A percentile compares a stretch with the other conserved stretches of the same genome.
These are phyloP conservation scores for Psilocybe sp. DNA, from an alignment of 768 basidiomycete genomes.

Conservation along the genomic window DNA sequence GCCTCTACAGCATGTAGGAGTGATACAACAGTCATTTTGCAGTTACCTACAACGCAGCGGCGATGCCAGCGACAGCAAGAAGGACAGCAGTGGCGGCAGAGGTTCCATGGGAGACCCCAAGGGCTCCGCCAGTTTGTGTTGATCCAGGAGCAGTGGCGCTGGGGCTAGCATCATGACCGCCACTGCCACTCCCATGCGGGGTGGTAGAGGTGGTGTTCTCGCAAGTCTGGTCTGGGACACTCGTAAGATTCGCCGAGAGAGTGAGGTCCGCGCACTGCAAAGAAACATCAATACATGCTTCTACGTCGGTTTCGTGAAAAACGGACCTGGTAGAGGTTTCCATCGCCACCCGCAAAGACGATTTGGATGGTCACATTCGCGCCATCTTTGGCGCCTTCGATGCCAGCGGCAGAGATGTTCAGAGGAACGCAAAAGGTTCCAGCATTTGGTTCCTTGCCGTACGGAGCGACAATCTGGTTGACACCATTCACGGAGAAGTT, in stretches of 20 bases:
- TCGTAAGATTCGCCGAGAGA: slow-evolving; percentile 43
- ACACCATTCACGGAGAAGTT: slow-evolving; percentile 47
- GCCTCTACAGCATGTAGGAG: no score
- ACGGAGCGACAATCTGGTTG: slow-evolving; percentile 35
- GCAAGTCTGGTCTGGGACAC: slow-evolving; percentile 38
- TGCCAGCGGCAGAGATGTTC: slow-evolving; percentile 44
- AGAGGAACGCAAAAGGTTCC: slow-evolving; percentile 68
- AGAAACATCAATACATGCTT: slow-evolving; percentile 22
- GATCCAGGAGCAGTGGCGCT: slow-evolving; percentile 10
- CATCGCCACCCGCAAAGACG: slow-evolving; percentile 64
- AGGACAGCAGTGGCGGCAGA: slow-evolving; percentile 11
- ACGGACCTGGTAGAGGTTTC: slow-evolving; percentile 61
- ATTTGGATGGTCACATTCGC: slow-evolving; percentile 71
- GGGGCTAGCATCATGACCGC: no score
- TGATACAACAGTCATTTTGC: neutral
- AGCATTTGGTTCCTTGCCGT: slow-evolving; percentile 44
- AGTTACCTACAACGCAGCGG: slow-evolving; percentile 16
- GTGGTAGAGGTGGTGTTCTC: slow-evolving; percentile 26
- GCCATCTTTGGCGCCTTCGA: slow-evolving; percentile 50
- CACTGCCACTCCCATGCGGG: neutral
- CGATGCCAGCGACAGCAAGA: slow-evolving; percentile 20
- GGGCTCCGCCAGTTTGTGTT: slow-evolving; percentile 5
- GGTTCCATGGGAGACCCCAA: slow-evolving; percentile 6
- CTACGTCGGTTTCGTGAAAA: neutral
- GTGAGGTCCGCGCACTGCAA: slow-evolving; percentile 76